Evolutionary conservation across 1,139 yeast species (phyloP), one percentile per base, ranked within the genome.

Genomic region (Candida gigantensis): DNA sequence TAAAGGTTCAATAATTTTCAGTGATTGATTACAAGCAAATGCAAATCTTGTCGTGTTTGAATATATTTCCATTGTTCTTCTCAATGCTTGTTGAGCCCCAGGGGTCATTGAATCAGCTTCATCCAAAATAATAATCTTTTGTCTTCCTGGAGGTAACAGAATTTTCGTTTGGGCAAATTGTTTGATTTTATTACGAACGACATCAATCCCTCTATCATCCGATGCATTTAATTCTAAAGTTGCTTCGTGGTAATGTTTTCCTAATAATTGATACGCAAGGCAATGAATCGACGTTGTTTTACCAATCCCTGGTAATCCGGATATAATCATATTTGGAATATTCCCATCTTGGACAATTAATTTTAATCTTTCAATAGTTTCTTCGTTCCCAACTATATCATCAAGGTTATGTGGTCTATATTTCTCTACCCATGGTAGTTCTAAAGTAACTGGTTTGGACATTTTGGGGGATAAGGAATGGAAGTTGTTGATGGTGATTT

Each of bases 81-180:
- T 76, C 51, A 92, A 68, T 0, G 99, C 99, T 56, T 90, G 96
- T 60, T 92, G 99, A 1, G 98, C 98, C 32, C 96, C 97, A 0
- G 97, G 90, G 0, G 98, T 92, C 90, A 92, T 87, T n/a, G 95
- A 85, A 57, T 92, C 97, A 0, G 97, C 97, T 60, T 90, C 97
- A 60, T 90, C 97, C 44, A 90, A 65, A 37, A 90, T 89, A 45
- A 92, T 77, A 42, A 92, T 86, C 70, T 92, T 92, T 55, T 92
- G 97, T 25, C 28, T 12, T 3, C 28, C 76, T 8, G 72, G 70
- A 3, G 77, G 77, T 44, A 71, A 58, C 58, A 54, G 65, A 40
- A 71, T 92, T 57, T 87, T 90, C 50, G 92, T 90, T 56, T 90
- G 97, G 3, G 77, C 77, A 62, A 71, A 71, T 45, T 68, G 74